Evolutionary conservation across 2,329 filamentous ascomycete genomes (phyloP).

Genomic region (Beauveria sp.): DNA sequence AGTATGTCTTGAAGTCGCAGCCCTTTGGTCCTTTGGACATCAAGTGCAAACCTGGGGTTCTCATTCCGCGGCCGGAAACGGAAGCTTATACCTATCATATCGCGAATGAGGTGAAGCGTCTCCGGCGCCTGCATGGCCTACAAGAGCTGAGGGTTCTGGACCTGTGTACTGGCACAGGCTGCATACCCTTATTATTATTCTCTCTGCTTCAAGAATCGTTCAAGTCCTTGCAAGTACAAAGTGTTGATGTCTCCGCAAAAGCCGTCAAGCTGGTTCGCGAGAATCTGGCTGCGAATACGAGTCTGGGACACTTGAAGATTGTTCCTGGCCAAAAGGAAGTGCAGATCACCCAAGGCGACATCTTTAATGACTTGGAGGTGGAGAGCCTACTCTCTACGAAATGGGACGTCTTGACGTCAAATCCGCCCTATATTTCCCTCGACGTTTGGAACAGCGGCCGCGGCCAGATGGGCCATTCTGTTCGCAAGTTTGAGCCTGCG

Average conservation of each 20-base stretch:
- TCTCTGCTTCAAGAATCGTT: slow-evolving; percentile 44
- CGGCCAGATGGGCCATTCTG: slow-evolving; percentile 56
- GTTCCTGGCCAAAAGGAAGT: slow-evolving; percentile 22
- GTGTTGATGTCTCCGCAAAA: slow-evolving; percentile 62
- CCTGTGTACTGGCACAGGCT: slow-evolving; percentile 85
- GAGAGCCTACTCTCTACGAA: slow-evolving; percentile 15
- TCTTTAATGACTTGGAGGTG: slow-evolving; percentile 39
- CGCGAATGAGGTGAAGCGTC: slow-evolving; percentile 33
- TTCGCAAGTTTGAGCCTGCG: slow-evolving; percentile 73
- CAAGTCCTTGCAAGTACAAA: slow-evolving; percentile 44
- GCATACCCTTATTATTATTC: slow-evolving; percentile 73
- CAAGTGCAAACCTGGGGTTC: slow-evolving; percentile 63
- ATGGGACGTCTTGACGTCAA: slow-evolving; percentile 69
- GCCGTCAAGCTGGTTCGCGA: slow-evolving; percentile 58
- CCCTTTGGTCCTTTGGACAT: slow-evolving; percentile 83
- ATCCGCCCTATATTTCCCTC: slow-evolving; percentile 83
- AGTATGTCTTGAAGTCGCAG: slow-evolving; percentile 83
- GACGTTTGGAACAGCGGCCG: slow-evolving; percentile 30
- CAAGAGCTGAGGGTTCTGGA: slow-evolving; percentile 55
- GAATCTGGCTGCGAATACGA: slow-evolving; percentile 52
- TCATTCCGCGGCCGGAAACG: slow-evolving; percentile 79
- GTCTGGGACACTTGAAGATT: slow-evolving; percentile 18
- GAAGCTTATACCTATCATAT: slow-evolving; percentile 59
- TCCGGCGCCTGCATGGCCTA: background rate
- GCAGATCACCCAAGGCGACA: slow-evolving; percentile 39